Percentiles rank a stretch among this genome's conserved stretches.
These are phyloP conservation scores for Ascodesmis nigricans DNA, from an alignment of 495 filamentous ascomycete genomes.

Conservation along the genomic window DNA sequence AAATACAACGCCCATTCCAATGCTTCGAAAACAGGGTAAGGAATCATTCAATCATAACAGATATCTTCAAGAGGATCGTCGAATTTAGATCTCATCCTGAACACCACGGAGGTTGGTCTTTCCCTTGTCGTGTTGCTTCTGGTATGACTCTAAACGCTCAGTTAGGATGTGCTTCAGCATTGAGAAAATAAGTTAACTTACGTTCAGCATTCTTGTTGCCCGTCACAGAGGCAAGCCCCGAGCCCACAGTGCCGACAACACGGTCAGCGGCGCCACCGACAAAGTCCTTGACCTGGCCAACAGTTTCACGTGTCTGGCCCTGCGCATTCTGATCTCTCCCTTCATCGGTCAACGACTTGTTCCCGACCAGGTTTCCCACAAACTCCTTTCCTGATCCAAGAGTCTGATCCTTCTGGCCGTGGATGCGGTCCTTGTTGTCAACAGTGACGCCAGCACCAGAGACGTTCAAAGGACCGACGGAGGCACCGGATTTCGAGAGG, in stretches of 20 bases:
- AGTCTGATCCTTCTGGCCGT: constrained; percentile 70
- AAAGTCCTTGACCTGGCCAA: constrained; percentile 60
- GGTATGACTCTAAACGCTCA: constrained; percentile 26
- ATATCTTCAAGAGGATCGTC: no score
- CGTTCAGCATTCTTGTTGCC: constrained; percentile 44
- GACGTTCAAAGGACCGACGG: constrained; percentile 44
- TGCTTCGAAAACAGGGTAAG: no score
- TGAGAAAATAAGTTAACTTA: constrained; percentile 6
- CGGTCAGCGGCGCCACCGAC: constrained; percentile 51
- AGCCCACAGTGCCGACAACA: constrained; percentile 46
- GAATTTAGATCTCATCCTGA: constrained; percentile 60
- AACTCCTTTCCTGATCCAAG: constrained; percentile 67
- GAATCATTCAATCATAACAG: no score
- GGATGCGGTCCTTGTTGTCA: constrained; percentile 47
- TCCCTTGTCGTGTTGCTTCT: constrained; percentile 55
- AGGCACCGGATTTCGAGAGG: constrained; percentile 48
- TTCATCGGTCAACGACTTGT: constrained; percentile 46
- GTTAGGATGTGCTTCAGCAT: not conserved
- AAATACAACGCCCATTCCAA: no score
- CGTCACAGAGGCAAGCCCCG: constrained; percentile 42
- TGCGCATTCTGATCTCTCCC: constrained; percentile 58
- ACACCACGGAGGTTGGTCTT: constrained; percentile 73
- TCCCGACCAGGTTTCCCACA: constrained; percentile 51
- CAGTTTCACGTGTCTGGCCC: constrained; percentile 63
- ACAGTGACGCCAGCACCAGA: constrained; percentile 46